Percentiles rank a stretch among this genome's conserved stretches.
Conservation (phyloP, 1,284 basidiomycete genomes). For the Inonotus obliquus region DNA sequence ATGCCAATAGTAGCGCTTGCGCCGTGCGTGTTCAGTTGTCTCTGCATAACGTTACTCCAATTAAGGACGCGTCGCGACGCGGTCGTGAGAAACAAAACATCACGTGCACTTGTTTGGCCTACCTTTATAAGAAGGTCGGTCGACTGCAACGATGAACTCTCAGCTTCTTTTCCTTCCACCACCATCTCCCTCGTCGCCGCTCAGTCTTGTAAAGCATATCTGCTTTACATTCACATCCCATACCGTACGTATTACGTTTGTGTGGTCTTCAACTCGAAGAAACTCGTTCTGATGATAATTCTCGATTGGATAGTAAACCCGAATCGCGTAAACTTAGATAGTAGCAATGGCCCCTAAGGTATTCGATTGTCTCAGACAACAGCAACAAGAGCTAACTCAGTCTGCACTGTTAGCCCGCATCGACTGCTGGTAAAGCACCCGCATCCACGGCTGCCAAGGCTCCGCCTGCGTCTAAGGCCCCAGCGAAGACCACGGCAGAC, state of each 20-base stretch:
- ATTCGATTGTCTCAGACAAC: neutral
- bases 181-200: neutral
- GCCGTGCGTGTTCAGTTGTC: neutral
- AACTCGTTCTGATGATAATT: slow-evolving; percentile 3
- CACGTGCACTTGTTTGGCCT: slow-evolving; percentile 9
- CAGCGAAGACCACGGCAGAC: slow-evolving; percentile 38
- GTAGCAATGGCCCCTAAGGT: slow-evolving; percentile 22
- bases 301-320: neutral
- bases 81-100: neutral
- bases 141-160: neutral
- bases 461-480: slow-evolving; percentile 48
- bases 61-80: slow-evolving; percentile 3
- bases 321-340: neutral
- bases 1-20: neutral
- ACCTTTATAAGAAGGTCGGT: slow-evolving; percentile 6
- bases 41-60: neutral
- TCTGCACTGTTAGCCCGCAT: slow-evolving; percentile 35
- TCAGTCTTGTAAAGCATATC: slow-evolving; percentile 1
- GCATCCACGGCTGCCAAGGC: slow-evolving; percentile 48
- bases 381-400: neutral
- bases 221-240: slow-evolving; percentile 2
- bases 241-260: neutral
- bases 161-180: slow-evolving; percentile 10
- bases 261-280: neutral
- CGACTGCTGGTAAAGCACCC: slow-evolving; percentile 47